Evolutionary conservation across 2,329 filamentous ascomycete species (phyloP).

Genomic region (Fulvia fulva): DNA sequence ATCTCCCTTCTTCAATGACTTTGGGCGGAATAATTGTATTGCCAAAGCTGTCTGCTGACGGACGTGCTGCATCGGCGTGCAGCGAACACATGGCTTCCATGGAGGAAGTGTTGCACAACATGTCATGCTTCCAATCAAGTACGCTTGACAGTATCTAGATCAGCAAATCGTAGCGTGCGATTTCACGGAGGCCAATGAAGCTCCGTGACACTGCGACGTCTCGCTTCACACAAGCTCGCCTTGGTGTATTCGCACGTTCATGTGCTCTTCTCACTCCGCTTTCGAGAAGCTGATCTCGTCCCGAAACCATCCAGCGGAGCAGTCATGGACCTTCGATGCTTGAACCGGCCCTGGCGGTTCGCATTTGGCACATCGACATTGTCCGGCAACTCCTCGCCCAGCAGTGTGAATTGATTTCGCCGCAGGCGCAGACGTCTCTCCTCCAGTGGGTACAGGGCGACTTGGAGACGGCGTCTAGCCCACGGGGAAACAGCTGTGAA

Average conservation of each 20-base stretch:
- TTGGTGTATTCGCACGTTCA: neutral
- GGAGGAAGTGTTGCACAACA: neutral
- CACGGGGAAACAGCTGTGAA: conserved; percentile 31
- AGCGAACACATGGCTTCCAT: neutral
- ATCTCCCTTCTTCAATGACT: neutral
- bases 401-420: conserved; percentile 33
- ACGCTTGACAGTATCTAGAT: neutral
- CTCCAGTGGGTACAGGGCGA: conserved; percentile 26
- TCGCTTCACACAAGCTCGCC: neutral
- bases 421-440: conserved; percentile 23
- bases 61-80: neutral
- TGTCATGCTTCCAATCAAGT: neutral
- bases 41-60: neutral
- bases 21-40: neutral
- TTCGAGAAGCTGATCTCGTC: neutral
- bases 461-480: conserved; percentile 26
- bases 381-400: conserved; percentile 34
- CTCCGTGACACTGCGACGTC: neutral
- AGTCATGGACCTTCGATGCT: conserved; percentile 8
- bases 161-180: neutral
- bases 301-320: neutral
- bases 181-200: neutral
- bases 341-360: conserved; percentile 12
- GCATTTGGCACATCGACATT: conserved; percentile 21
- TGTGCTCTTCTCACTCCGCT: neutral